Conservation (phyloP, 345 rosid species). For the Pugionium cornutum region DNA sequence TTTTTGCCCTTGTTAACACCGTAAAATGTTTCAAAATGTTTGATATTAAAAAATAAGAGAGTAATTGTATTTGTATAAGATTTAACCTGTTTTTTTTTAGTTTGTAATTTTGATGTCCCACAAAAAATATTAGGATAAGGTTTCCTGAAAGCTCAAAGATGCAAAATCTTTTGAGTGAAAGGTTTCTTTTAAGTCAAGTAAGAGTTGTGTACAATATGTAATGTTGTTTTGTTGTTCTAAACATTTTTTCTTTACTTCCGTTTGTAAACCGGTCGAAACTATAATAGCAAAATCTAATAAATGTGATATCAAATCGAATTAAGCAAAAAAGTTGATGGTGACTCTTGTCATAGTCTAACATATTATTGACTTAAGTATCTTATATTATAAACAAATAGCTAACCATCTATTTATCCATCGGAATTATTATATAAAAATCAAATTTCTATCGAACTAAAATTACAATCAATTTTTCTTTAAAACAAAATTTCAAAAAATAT, state of each 20-base stretch:
- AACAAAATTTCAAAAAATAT: too few species aligned
- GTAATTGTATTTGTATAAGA: conserved; percentile 17
- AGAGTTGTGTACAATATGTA: conserved; percentile 32
- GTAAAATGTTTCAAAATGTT: conserved; percentile 21
- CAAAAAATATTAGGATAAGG: conserved; percentile 26
- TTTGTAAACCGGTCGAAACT: conserved; percentile 3
- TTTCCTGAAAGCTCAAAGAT: conserved; percentile 30
- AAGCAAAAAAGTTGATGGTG: background rate
- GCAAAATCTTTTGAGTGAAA: conserved; percentile 29
- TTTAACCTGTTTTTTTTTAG: conserved; percentile 24
- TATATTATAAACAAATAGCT: too few species aligned
- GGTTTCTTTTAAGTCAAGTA: conserved; percentile 10
- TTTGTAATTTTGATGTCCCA: conserved; percentile 27
- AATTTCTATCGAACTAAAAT: too few species aligned
- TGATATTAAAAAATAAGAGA: conserved; percentile 3
- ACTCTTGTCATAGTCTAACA: background rate
- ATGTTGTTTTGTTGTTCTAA: conserved; percentile 34
- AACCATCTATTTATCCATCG: too few species aligned
- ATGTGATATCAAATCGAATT: background rate
- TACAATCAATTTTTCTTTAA: too few species aligned
- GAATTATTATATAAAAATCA: too few species aligned
- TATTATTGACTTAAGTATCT: too few species aligned
- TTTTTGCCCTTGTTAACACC: conserved; percentile 25
- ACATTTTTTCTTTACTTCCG: background rate
- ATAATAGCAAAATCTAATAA: background rate